phyloP scores from a whole-genome alignment of 306 rosid species.

The Notholithocarpus densiflorus region DNA sequence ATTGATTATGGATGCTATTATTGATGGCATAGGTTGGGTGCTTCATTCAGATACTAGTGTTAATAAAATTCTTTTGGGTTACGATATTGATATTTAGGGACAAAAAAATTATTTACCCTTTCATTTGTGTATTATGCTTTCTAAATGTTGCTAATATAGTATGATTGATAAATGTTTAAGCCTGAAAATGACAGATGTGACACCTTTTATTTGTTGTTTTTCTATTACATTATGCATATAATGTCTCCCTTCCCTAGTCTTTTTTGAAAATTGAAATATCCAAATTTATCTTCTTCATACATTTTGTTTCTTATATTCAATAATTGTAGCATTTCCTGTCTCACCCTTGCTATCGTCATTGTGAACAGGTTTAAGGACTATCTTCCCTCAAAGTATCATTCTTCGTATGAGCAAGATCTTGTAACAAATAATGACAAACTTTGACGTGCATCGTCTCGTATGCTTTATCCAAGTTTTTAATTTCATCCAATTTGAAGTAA shows the following conservation, averaged over 20 bases:
- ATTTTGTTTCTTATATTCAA: conserved; percentile 1
- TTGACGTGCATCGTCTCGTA: background rate
- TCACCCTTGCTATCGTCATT: conserved; percentile 13
- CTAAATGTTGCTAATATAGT: background rate
- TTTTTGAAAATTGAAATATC: background rate
- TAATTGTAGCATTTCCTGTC: conserved; percentile 19
- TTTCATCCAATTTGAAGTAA: background rate
- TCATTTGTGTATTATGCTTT: background rate
- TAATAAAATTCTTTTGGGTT: background rate
- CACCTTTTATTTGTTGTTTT: background rate
- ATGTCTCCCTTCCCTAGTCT: background rate
- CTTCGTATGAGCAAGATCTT: conserved; percentile 64
- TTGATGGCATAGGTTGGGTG: conserved; percentile 4
- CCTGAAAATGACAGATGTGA: background rate
- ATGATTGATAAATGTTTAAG: background rate
- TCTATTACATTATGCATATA: background rate
- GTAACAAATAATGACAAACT: conserved; percentile 23
- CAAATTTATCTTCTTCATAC: background rate
- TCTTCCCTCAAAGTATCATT: conserved; percentile 77
- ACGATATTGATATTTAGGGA: background rate
- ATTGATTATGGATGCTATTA: background rate
- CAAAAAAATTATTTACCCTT: background rate
- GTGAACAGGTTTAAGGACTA: conserved; percentile 81
- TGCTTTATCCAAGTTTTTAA: background rate
- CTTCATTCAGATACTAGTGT: background rate